phyloP scores from a whole-genome alignment of 2,329 filamentous ascomycete species.

The Nemania diffusa region DNA sequence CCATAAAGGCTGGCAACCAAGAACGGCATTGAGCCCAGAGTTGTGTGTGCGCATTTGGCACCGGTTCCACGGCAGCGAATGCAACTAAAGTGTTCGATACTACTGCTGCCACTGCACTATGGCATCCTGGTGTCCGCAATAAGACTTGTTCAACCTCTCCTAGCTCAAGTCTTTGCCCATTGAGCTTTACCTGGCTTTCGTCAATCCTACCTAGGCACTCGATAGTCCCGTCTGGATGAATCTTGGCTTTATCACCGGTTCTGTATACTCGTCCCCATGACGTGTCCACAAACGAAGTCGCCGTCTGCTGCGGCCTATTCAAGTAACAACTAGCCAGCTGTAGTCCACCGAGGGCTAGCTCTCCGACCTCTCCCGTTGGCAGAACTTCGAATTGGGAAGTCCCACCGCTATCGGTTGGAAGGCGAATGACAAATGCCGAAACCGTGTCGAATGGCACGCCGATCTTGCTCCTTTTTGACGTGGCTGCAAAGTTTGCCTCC shows the following conservation, averaged over 20 bases:
- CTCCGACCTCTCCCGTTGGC: conserved; percentile 74
- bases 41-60: conserved; percentile 50
- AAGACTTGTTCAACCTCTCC: conserved; percentile 80
- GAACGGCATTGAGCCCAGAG: conserved; percentile 70
- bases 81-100: conserved; percentile 75
- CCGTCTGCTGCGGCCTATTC: conserved; percentile 81
- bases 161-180: conserved; percentile 84
- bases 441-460: conserved; percentile 84
- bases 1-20: conserved; percentile 87
- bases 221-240: conserved; percentile 74
- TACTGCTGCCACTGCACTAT: conserved; percentile 73
- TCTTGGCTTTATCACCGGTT: conserved; percentile 83
- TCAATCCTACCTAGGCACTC: conserved; percentile 85
- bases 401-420: conserved; percentile 49
- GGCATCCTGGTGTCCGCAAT: conserved; percentile 69
- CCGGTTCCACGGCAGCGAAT: conserved; percentile 71
- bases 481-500: conserved; percentile 68
- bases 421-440: conserved; percentile 75
- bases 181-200: conserved; percentile 85
- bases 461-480: conserved; percentile 73
- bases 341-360: conserved; percentile 82
- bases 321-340: conserved; percentile 86
- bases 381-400: conserved; percentile 61
- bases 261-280: conserved; percentile 78
- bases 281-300: conserved; percentile 74